These are phyloP conservation scores for Cryptomeria japonica DNA, from an alignment of 75 land plant genomes.

Conservation along the genomic window DNA sequence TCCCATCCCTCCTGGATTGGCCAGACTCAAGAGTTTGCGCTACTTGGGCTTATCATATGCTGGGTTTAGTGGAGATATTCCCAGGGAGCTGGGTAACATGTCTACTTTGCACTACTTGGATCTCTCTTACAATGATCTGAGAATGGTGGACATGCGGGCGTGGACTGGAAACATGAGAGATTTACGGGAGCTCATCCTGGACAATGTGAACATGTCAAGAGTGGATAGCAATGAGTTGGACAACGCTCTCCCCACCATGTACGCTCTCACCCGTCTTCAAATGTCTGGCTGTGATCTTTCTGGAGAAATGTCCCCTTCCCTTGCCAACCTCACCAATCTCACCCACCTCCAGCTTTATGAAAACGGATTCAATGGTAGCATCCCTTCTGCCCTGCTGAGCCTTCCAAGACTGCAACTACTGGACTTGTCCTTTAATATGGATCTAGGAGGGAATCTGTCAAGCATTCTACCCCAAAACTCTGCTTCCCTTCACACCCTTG, in stretches of 20 bases:
- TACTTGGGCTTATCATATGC: conserved; percentile 28
- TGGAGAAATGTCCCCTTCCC: too few relatives aligned
- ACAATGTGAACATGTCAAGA: too few relatives aligned
- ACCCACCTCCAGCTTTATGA: neutral
- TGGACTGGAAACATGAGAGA: neutral
- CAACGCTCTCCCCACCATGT: too few relatives aligned
- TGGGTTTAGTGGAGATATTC: conserved; percentile 32
- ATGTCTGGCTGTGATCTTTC: too few relatives aligned
- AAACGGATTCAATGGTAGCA: too few relatives aligned
- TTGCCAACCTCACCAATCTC: neutral
- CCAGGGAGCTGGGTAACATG: conserved; percentile 42
- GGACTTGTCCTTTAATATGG: neutral
- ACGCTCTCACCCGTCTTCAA: too few relatives aligned
- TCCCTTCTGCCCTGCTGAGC: too few relatives aligned
- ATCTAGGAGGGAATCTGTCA: too few relatives aligned
- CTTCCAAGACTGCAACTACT: neutral
- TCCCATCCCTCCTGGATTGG: conserved; percentile 25
- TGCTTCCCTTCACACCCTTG: neutral
- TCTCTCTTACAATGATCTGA: too few relatives aligned
- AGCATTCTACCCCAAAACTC: neutral
- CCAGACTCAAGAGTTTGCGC: conserved; percentile 10
- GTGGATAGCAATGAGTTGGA: too few relatives aligned
- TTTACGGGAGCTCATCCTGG: neutral
- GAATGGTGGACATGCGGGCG: too few relatives aligned
- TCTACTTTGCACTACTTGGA: conserved; percentile 11